phyloP scores from a whole-genome alignment of 2,329 filamentous ascomycete genomes.

The Aurifilum marmelostoma region DNA sequence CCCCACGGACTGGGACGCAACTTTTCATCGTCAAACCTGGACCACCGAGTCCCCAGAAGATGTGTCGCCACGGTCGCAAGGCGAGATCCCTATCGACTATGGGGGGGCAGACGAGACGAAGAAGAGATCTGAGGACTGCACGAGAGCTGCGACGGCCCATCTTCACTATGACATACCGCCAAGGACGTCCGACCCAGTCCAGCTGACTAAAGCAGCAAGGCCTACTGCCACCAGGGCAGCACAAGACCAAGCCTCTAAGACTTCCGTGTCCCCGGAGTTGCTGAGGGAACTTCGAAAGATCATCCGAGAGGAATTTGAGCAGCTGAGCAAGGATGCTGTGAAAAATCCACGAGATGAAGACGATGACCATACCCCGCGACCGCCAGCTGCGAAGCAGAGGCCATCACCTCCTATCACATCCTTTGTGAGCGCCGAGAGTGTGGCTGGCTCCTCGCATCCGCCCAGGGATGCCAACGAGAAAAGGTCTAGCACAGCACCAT shows the following conservation, averaged over 20 bases:
- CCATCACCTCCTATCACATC: constrained; percentile 16
- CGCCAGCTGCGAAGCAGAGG: not conserved
- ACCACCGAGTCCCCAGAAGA: constrained; percentile 13
- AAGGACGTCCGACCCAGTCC: not conserved
- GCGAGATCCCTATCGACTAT: constrained; percentile 20
- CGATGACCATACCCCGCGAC: constrained; percentile 7
- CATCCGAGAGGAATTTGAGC: constrained; percentile 32
- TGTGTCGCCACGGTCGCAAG: constrained; percentile 25
- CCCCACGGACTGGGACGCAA: constrained; percentile 14
- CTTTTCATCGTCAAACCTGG: not conserved
- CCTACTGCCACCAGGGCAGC: not conserved
- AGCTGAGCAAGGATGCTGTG: constrained; percentile 20
- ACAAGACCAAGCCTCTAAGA: not conserved
- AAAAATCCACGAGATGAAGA: constrained; percentile 16
- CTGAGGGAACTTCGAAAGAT: constrained; percentile 33
- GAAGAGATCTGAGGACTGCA: constrained; percentile 18
- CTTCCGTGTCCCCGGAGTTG: constrained; percentile 28
- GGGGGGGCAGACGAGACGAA: constrained; percentile 23
- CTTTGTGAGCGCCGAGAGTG: constrained; percentile 13
- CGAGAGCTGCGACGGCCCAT: constrained; percentile 12
- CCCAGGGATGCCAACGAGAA: constrained; percentile 20
- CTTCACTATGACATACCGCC: constrained; percentile 13
- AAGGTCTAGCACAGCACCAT: not conserved
- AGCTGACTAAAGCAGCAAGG: not conserved
- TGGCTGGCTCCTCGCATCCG: constrained; percentile 11